Evolutionary conservation across 2,329 filamentous ascomycete genomes (phyloP).

Genomic region (Aspergillus versicolor): DNA sequence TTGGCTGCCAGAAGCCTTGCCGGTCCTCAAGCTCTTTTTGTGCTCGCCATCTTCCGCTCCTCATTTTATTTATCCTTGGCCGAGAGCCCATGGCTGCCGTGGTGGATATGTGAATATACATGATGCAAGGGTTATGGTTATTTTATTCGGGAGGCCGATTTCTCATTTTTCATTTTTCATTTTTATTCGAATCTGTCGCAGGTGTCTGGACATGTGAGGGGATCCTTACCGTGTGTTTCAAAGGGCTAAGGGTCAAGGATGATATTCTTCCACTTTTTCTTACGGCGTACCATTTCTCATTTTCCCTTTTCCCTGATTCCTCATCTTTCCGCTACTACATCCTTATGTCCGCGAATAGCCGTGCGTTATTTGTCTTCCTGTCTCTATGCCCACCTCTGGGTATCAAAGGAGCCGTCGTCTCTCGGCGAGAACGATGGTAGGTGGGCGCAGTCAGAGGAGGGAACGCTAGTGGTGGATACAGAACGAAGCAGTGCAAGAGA

Average conservation of each 20-base stretch:
- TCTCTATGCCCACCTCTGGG: constrained; percentile 1
- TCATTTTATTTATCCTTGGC: constrained; percentile 6
- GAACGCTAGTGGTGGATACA: constrained; percentile 4
- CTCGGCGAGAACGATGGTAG: background rate
- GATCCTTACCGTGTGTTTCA: constrained; percentile 16
- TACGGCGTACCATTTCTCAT: constrained; percentile 11
- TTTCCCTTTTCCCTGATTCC: constrained; percentile 2
- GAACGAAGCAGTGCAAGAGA: constrained; percentile 17
- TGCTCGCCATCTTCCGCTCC: constrained; percentile 8
- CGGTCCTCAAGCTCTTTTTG: constrained; percentile 11
- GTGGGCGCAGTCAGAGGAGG: background rate
- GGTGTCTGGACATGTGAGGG: constrained; percentile 20
- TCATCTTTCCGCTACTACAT: constrained; percentile 1
- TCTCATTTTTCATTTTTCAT: constrained; percentile 4
- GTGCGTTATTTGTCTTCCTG: constrained; percentile 5
- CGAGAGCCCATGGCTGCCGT: constrained; percentile 13
- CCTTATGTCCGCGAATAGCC: constrained; percentile 2
- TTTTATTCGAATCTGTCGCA: constrained; percentile 15
- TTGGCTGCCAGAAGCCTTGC: constrained; percentile 16
- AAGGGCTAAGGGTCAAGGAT: constrained; percentile 13
- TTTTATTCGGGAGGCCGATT: constrained; percentile 15
- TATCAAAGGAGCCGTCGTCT: background rate
- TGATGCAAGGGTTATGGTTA: constrained; percentile 23
- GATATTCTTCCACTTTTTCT: constrained; percentile 15
- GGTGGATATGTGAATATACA: constrained; percentile 17